phyloP scores from a whole-genome alignment of 495 filamentous ascomycete genomes.

The Mytilinidion resinicola region DNA sequence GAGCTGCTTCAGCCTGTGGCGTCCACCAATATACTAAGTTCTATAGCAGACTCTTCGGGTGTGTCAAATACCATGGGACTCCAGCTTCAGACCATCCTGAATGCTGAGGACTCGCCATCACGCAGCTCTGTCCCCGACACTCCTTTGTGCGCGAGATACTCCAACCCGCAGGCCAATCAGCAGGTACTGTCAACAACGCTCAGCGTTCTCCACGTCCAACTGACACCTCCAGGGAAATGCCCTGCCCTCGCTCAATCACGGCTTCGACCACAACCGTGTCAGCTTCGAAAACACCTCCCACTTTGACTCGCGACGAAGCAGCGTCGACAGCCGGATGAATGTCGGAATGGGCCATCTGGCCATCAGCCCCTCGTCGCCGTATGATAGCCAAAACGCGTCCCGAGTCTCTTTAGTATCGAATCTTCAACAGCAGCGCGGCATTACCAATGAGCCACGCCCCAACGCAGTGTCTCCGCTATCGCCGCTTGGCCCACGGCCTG shows the following conservation, averaged over 20 bases:
- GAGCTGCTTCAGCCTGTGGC: neutral
- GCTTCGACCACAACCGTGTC: constrained; percentile 30
- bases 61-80: constrained; percentile 34
- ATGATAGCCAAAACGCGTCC: constrained; percentile 39
- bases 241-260: constrained; percentile 35
- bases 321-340: constrained; percentile 41
- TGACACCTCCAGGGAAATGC: constrained; percentile 13
- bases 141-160: constrained; percentile 32
- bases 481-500: constrained; percentile 27
- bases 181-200: neutral
- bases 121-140: constrained; percentile 35
- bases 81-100: constrained; percentile 38
- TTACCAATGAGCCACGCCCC: constrained; percentile 28
- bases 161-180: constrained; percentile 9
- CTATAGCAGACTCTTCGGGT: constrained; percentile 33
- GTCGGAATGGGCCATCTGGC: constrained; percentile 33
- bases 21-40: constrained; percentile 5
- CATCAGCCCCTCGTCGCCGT: constrained; percentile 36
- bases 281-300: constrained; percentile 29
- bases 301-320: constrained; percentile 39
- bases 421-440: constrained; percentile 35
- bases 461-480: constrained; percentile 35
- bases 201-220: neutral
- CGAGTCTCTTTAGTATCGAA: constrained; percentile 38
- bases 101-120: constrained; percentile 37